A percentile compares a stretch with the other conserved stretches of the same genome.
Conservation (phyloP, 768 basidiomycete genomes). For the Boletus sp. region DNA sequence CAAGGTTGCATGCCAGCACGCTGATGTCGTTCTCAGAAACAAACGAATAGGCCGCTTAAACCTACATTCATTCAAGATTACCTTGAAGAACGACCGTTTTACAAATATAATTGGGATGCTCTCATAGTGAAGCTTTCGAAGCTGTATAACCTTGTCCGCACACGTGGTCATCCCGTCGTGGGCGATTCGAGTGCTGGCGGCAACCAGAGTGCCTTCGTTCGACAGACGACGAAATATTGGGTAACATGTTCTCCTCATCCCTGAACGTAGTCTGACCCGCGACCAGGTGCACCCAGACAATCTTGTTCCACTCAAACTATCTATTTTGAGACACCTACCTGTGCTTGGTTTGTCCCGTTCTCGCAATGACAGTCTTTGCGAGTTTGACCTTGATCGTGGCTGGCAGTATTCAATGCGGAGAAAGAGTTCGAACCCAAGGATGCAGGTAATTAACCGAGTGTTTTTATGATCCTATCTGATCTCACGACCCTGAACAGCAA, state of each 20-base stretch:
- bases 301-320: constrained; percentile 88
- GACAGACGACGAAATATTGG: constrained; percentile 99
- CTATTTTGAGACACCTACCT: constrained; percentile 88
- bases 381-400: constrained; percentile 8
- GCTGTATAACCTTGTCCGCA: constrained; percentile 92
- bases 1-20: not conserved
- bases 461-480: not conserved
- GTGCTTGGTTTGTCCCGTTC: constrained; percentile 69
- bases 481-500: constrained; percentile 50
- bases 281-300: constrained; percentile 85
- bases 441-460: constrained; percentile 47
- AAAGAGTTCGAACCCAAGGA: constrained; percentile 90
- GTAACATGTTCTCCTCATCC: constrained; percentile 39
- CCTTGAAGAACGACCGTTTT: constrained; percentile 93
- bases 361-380: not conserved
- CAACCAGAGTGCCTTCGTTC: constrained; percentile 94
- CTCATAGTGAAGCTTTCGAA: constrained; percentile 95
- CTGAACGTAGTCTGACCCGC: constrained; percentile 2
- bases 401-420: constrained; percentile 84
- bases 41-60: constrained; percentile 80
- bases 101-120: constrained; percentile 94
- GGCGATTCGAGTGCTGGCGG: constrained; percentile 96
- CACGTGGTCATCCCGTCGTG: constrained; percentile 89
- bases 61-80: constrained; percentile 87
- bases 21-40: constrained; percentile 63